Conservation (phyloP, 176 grass and related monocot species). For the Triticum dicoccoides region DNA sequence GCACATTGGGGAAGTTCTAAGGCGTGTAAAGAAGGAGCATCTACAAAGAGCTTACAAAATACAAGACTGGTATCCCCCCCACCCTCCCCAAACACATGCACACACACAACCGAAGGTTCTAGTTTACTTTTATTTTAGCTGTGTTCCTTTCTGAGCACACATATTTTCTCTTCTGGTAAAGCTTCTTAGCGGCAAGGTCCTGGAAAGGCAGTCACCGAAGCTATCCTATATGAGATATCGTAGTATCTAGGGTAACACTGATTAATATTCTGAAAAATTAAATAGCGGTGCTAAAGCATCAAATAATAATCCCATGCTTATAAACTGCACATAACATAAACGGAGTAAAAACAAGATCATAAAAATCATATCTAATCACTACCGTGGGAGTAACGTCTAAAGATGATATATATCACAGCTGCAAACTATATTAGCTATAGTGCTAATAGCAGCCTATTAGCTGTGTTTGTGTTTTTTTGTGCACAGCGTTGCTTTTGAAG, state of each 20-base stretch:
- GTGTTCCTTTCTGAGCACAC: not conserved
- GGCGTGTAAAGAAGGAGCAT: conserved; percentile 89
- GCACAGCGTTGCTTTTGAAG: not conserved
- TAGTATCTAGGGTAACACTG: not conserved
- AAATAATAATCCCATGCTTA: not conserved
- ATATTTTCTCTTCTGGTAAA: not conserved
- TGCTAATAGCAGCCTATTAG: not conserved
- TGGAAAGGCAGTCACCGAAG: not conserved
- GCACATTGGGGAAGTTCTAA: conserved; percentile 95
- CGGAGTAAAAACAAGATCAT: not conserved
- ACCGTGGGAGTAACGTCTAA: not conserved
- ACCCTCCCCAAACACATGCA: too few species aligned
- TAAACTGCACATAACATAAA: not conserved
- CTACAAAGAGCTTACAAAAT: conserved; percentile 96
- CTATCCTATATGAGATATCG: not conserved
- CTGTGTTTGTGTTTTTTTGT: not conserved
- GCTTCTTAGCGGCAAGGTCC: not conserved
- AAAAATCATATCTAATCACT: not conserved
- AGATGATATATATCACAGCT: not conserved
- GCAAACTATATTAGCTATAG: not conserved
- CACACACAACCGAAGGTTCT: not conserved
- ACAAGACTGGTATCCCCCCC: conserved; percentile 50
- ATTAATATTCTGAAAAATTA: not conserved
- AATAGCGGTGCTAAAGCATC: not conserved
- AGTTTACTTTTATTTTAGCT: not conserved